Evolutionary conservation across 2,329 filamentous ascomycete species (phyloP).

Genomic region (Apiospora arundinis): DNA sequence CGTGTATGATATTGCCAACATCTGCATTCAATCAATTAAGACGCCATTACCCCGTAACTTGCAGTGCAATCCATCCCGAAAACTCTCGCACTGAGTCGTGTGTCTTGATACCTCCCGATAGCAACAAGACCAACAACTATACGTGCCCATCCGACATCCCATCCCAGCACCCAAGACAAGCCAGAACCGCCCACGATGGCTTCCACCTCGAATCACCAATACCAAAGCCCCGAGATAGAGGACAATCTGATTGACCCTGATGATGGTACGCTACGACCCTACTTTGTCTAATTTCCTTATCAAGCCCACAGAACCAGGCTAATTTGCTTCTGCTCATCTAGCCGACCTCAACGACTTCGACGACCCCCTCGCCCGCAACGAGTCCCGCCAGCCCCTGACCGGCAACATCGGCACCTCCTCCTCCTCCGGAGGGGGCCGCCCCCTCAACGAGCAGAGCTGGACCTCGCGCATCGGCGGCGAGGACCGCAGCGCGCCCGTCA

Average conservation of each 20-base stretch:
- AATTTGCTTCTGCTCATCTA: constrained; percentile 39
- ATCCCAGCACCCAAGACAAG: not conserved
- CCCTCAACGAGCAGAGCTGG: constrained; percentile 79
- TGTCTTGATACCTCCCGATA: not conserved
- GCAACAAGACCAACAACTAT: not conserved
- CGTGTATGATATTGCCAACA: not conserved
- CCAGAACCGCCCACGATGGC: constrained; percentile 41
- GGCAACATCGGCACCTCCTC: constrained; percentile 77
- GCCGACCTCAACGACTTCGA: constrained; percentile 92
- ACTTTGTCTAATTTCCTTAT: not conserved
- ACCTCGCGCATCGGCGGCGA: constrained; percentile 91
- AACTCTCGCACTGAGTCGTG: not conserved
- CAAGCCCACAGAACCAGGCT: not conserved
- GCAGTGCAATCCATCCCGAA: not conserved
- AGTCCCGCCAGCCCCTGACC: constrained; percentile 76
- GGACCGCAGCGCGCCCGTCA: constrained; percentile 83
- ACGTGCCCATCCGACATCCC: not conserved
- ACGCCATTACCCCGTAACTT: not conserved
- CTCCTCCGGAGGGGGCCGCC: constrained; percentile 50
- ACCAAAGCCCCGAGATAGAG: constrained; percentile 63
- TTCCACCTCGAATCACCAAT: constrained; percentile 59
- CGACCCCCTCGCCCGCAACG: constrained; percentile 73
- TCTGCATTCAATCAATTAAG: not conserved
- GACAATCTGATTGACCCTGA: constrained; percentile 79
- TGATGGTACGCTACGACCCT: constrained; percentile 62